phyloP scores from a whole-genome alignment of 2,329 filamentous ascomycete genomes.

The Colletotrichum spinosum region DNA sequence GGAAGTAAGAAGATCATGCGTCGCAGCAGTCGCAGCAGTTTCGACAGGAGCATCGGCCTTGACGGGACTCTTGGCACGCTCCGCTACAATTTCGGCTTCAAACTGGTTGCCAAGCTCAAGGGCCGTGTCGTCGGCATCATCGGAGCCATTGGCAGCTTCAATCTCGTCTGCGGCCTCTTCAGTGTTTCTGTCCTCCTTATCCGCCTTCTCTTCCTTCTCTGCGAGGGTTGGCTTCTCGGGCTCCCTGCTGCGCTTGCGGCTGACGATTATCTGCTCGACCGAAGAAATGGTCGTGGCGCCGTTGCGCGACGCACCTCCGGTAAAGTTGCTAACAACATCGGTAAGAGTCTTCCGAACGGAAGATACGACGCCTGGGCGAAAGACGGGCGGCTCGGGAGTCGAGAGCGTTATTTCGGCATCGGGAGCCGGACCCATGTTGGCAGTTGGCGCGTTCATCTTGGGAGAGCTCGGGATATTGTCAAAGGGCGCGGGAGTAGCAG shows the following conservation, averaged over 20 bases:
- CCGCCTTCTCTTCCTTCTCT: background rate
- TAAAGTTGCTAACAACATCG: slow-evolving; percentile 10
- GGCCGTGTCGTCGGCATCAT: slow-evolving; percentile 10
- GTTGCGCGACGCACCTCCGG: slow-evolving; percentile 1
- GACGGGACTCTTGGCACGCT: slow-evolving; percentile 21
- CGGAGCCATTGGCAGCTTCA: slow-evolving; percentile 8
- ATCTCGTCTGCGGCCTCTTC: slow-evolving; percentile 2
- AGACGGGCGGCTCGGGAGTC: slow-evolving; percentile 19
- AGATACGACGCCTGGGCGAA: background rate
- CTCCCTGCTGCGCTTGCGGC: slow-evolving; percentile 32
- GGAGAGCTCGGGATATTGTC: slow-evolving; percentile 1
- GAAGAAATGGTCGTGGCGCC: slow-evolving; percentile 19
- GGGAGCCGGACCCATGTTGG: background rate
- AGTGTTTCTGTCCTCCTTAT: background rate
- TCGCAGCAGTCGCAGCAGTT: background rate
- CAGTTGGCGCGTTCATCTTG: background rate
- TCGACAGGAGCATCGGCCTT: slow-evolving; percentile 5
- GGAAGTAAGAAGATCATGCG: background rate
- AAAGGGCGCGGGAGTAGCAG: slow-evolving; percentile 1
- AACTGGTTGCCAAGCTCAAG: slow-evolving; percentile 27
- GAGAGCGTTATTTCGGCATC: background rate
- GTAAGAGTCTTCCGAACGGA: slow-evolving; percentile 23
- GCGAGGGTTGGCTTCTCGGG: slow-evolving; percentile 13
- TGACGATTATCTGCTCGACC: slow-evolving; percentile 26
- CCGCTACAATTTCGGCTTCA: slow-evolving; percentile 9